phyloP scores from a whole-genome alignment of 768 basidiomycete genomes.

The Favolaschia claudopus region DNA sequence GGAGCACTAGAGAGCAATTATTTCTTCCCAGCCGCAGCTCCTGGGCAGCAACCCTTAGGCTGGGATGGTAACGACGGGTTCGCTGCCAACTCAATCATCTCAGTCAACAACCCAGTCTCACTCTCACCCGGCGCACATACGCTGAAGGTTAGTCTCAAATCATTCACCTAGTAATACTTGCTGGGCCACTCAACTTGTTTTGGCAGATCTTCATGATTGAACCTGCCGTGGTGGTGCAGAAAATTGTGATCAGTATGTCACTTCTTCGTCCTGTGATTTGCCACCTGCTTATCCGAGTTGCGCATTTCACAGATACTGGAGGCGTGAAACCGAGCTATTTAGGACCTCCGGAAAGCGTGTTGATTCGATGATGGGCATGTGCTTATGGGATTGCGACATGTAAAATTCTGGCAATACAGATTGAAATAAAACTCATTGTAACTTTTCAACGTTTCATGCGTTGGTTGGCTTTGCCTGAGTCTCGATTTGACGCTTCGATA shows the following conservation, averaged over 20 bases:
- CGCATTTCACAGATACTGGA: constrained; percentile 54
- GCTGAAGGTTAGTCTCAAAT: constrained; percentile 51
- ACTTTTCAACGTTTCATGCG: too few species aligned
- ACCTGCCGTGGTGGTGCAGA: constrained; percentile 66
- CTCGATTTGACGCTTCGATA: too few species aligned
- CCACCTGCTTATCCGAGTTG: constrained; percentile 1
- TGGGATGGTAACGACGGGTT: constrained; percentile 61
- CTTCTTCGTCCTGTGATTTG: background rate
- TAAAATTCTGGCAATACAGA: too few species aligned
- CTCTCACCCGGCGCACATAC: constrained; percentile 63
- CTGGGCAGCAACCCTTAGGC: constrained; percentile 52
- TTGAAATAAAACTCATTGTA: too few species aligned
- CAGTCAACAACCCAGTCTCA: constrained; percentile 46
- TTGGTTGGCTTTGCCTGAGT: too few species aligned
- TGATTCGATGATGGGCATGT: constrained; percentile 27
- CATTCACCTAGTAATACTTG: background rate
- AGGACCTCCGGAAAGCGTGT: constrained; percentile 66
- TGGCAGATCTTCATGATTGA: constrained; percentile 62
- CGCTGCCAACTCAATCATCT: constrained; percentile 60
- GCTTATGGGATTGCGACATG: too few species aligned
- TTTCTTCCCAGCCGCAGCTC: constrained; percentile 54
- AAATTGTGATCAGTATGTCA: constrained; percentile 61
- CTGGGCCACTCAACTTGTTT: background rate
- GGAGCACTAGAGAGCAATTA: constrained; percentile 48
- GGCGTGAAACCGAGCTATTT: constrained; percentile 64